phyloP scores from a whole-genome alignment of 2,329 filamentous ascomycete species.

The Calonectria pauciramosa region DNA sequence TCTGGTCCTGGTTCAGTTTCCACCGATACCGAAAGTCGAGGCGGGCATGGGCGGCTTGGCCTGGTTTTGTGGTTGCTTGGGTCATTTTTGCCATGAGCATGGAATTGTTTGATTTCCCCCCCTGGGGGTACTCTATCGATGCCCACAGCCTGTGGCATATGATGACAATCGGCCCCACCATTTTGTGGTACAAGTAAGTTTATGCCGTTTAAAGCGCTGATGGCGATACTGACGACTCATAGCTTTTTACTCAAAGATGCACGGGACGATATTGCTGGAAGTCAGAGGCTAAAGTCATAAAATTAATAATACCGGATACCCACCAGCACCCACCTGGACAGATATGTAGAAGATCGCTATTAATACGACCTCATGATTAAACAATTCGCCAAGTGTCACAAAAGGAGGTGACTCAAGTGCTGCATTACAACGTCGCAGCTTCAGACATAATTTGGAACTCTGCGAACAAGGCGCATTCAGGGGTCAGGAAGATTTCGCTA shows the following conservation, averaged over 20 bases:
- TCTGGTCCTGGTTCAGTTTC: slow-evolving; percentile 91
- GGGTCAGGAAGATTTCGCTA: background rate
- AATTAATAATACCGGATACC: background rate
- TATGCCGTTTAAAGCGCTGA: background rate
- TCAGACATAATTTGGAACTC: background rate
- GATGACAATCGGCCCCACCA: slow-evolving; percentile 87
- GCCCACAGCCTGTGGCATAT: slow-evolving; percentile 97
- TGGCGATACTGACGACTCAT: slow-evolving; percentile 39
- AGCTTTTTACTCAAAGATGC: slow-evolving; percentile 92
- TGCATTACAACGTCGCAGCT: background rate
- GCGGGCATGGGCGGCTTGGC: slow-evolving; percentile 87
- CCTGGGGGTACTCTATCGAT: slow-evolving; percentile 85
- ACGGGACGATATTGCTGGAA: slow-evolving; percentile 81
- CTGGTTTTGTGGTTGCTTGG: slow-evolving; percentile 92
- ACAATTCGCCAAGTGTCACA: background rate
- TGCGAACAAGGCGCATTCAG: background rate
- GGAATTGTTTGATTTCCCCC: slow-evolving; percentile 94
- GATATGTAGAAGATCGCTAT: slow-evolving; percentile 1
- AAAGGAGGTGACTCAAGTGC: background rate
- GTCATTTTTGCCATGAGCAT: slow-evolving; percentile 94
- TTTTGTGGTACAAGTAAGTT: slow-evolving; percentile 95
- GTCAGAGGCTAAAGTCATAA: slow-evolving; percentile 76
- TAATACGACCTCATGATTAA: slow-evolving; percentile 15
- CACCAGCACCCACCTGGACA: background rate
- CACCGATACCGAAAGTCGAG: slow-evolving; percentile 78